Evolutionary conservation across 441 rosid genomes (phyloP), one percentile per base, ranked within the genome.

Genomic region (Viola pubescens): DNA sequence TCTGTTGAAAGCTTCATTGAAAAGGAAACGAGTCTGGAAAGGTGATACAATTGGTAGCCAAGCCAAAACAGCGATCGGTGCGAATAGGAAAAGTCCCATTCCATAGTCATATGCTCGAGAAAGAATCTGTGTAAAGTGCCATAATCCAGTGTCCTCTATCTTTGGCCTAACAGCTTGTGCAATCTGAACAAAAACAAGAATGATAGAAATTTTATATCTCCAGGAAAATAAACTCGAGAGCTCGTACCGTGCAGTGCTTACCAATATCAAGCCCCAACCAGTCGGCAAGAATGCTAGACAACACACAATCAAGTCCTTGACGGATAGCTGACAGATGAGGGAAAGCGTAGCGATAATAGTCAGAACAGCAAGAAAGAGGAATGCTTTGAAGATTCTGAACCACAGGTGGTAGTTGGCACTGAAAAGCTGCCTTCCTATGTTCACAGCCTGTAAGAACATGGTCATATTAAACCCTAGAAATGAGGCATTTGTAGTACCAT

Each of bases 211-310:
- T 10, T 16, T 19, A 10, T 16, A 7, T 47, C 13, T 19, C 0
- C 53, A 14, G 8, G 37, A 43, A 50, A 13, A 40, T 3, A 37
- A 42, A 42, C 45, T 42, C 9, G 1, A 42, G 45, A 42, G 45
- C 7, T 5, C 9, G 9, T 5, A 42, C 9, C 1, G 7, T 26
- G 0, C 34, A 9, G 37, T 46, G 48, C 79, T 74, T 81, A 94
- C 98, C 97, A 94, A 62, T 75, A 89, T 78, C 62, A 94, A 75
- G 64, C 98, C 97, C 98, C 98, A 94, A 59, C 96, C 99, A 0
- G 99, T 94, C 4, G 99, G 99, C 72, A 89, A 61, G 70, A 94
- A 94, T 3, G 97, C 99, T 45, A 94, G 78, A 73, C 87, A 77
- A 78, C 97, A 89, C 54, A 89, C 87, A 0, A 88, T 54, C 61